These are phyloP conservation scores for Mucuna pruriens DNA, from an alignment of 306 rosid genomes.

Conservation along the genomic window DNA sequence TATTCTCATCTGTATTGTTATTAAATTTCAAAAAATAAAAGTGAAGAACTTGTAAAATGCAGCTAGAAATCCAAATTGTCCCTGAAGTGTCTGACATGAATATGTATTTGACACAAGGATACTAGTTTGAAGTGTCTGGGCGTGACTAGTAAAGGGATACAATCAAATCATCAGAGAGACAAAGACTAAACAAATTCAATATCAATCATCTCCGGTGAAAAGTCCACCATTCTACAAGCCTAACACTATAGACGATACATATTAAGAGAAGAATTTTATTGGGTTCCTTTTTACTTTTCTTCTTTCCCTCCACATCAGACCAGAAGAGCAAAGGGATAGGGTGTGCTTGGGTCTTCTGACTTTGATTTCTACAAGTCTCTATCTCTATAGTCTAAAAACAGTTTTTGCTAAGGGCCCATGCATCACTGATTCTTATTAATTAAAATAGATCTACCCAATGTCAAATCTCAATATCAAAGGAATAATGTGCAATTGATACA, in stretches of 20 bases:
- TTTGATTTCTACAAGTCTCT: background rate
- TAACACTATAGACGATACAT: background rate
- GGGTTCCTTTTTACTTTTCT: background rate
- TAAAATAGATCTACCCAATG: background rate
- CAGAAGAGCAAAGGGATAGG: background rate
- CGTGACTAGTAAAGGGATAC: background rate
- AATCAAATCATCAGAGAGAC: constrained; percentile 4
- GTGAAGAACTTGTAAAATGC: background rate
- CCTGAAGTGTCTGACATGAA: background rate
- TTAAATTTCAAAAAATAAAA: background rate
- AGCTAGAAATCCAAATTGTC: background rate
- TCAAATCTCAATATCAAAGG: constrained; percentile 20
- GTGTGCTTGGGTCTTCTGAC: background rate
- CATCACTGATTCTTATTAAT: constrained; percentile 3
- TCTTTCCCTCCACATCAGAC: background rate
- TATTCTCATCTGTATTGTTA: background rate
- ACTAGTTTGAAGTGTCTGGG: background rate
- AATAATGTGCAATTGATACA: background rate
- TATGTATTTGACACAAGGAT: background rate
- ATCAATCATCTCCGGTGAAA: background rate
- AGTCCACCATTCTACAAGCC: background rate
- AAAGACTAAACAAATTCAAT: background rate
- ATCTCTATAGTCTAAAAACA: background rate
- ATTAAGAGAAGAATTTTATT: background rate
- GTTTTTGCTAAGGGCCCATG: background rate